Percentiles rank a stretch among this genome's conserved stretches.
phyloP scores from a whole-genome alignment of 106 monocot genomes.

The Ottelia alismoides region DNA sequence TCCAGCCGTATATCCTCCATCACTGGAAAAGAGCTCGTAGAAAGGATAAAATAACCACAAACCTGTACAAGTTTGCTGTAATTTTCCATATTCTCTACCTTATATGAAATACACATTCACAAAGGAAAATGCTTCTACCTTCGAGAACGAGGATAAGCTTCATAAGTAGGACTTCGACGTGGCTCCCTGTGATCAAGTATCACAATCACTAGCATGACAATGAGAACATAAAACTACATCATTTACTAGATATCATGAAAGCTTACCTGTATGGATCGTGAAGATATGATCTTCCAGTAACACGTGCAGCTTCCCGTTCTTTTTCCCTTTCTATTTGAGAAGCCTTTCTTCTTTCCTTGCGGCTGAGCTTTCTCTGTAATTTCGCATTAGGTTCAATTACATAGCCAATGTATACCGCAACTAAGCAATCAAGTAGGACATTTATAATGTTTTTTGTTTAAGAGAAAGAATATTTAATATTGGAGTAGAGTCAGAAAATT shows the following conservation, averaged over 20 bases:
- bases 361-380: conserved; percentile 82
- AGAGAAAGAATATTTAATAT: neutral
- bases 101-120: neutral
- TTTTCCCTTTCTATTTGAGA: conserved; percentile 95
- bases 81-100: too few relatives aligned
- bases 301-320: conserved; percentile 68
- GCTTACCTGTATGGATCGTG: conserved; percentile 89
- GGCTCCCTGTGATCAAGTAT: conserved; percentile 47
- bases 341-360: conserved; percentile 95
- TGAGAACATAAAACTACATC: neutral
- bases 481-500: too few relatives aligned
- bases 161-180: conserved; percentile 91
- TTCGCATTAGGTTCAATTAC: neutral
- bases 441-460: neutral
- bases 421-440: neutral
- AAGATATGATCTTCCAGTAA: conserved; percentile 46
- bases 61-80: too few relatives aligned
- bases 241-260: too few relatives aligned
- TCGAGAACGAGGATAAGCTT: conserved; percentile 69
- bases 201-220: too few relatives aligned
- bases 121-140: conserved; percentile 20
- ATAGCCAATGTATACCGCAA: neutral
- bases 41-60: too few relatives aligned
- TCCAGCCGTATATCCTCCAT: too few relatives aligned
- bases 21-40: too few relatives aligned